Conservation (phyloP, 176 grass and related monocot genomes). For the Themeda triandra region DNA sequence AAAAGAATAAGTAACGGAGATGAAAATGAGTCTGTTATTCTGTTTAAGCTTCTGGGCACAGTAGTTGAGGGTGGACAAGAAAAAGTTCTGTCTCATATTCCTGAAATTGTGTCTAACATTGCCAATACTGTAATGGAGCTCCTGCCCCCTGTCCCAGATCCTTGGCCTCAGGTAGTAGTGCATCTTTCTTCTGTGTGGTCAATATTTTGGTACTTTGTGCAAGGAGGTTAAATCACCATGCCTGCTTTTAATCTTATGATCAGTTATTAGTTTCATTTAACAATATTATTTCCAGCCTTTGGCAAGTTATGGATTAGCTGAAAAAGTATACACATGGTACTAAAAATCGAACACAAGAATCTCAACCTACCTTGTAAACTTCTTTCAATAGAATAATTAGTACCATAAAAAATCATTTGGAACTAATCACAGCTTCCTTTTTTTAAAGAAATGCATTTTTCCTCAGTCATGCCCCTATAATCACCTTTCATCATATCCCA, state of each 20-base stretch:
- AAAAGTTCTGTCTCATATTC: constrained; percentile 53
- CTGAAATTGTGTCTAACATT: constrained; percentile 64
- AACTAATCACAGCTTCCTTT: not conserved
- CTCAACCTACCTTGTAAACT: not conserved
- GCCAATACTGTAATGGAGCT: constrained; percentile 47
- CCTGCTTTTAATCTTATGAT: constrained; percentile 2
- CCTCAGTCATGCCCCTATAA: not conserved
- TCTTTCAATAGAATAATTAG: not conserved
- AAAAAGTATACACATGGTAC: not conserved
- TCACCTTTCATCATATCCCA: not conserved
- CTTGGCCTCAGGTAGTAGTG: constrained; percentile 81
- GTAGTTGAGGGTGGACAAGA: constrained; percentile 70
- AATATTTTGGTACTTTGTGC: constrained; percentile 12
- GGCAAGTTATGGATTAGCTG: not conserved
- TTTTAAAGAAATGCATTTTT: not conserved
- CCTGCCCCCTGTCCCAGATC: constrained; percentile 60
- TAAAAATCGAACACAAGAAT: not conserved
- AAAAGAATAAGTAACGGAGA: constrained; percentile 53
- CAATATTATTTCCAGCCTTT: not conserved
- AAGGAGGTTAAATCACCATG: not conserved
- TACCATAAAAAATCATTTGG: not conserved
- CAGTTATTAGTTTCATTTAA: not conserved
- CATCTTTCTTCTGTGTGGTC: constrained; percentile 1
- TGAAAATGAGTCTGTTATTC: constrained; percentile 68
- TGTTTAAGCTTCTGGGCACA: constrained; percentile 84